Base-by-base conservation (phyloP, 306 rosid genomes). In the Carpinus fangiana region DNA sequence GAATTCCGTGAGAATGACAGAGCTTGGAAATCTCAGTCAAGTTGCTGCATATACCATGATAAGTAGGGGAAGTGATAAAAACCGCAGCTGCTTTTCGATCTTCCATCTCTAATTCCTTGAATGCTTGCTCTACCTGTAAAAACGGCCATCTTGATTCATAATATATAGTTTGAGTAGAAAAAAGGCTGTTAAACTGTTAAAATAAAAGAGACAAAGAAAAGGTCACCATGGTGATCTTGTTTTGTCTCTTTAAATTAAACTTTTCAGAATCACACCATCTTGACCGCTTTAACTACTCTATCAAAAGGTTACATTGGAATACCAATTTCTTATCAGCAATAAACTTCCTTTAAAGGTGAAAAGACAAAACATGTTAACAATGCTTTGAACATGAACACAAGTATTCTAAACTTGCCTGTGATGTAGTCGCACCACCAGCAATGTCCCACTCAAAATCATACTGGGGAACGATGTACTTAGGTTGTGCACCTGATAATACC, bases 1-100 rank as follows among this genome's bases (percentile, higher is more conserved):
- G 97, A 83, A 94, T 88, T 66, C 86, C 89, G 66, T 47, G 85
- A 76, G 90, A 87, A 82, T 90, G 97, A 80, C 98, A 94, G 36
- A 94, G 69, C 68, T 68, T 83, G 28, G 92, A 89, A 77, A 94
- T 94, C 84, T 87, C 79, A 0, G 66, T 73, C 84, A 94, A 72
- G 82, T 85, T 74, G 75, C 97, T 88, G 90, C 98, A 94, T 78
- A 92, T 76, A 28, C 97, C 97, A 62, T 92, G 93, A 73, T 94
- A 94, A 18, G 98, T 92, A 38, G 98, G 98, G 6, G 96, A 94
- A 56, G 94, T 94, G 78, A 92, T 80, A 62, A 94, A 83, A 76
- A 94, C 94, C 8, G 98, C 97, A 68, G 87, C 93, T 47, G 88
- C 78, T 43, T 88, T 90, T 71, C 78, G 82, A 53, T 94, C 96